These are phyloP conservation scores for Dissophora ornata DNA, from an alignment of 192 early-diverging fungal genomes.

Conservation along the genomic window DNA sequence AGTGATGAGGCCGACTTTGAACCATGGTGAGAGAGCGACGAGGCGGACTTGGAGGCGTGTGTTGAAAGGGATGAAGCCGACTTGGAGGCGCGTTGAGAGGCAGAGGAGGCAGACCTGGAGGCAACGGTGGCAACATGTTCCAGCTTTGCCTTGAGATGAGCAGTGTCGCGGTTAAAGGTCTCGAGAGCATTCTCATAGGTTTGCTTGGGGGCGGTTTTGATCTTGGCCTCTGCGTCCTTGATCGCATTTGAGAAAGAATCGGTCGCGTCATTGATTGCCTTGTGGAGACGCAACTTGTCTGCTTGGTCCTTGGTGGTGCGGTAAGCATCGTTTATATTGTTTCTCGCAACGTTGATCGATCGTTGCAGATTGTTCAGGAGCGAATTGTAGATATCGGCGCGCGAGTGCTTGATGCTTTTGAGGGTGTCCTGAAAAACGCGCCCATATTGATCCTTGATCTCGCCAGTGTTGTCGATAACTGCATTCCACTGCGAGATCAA, in stretches of 20 bases:
- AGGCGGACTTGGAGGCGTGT: slow-evolving; percentile 26
- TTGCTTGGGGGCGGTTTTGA: slow-evolving; percentile 35
- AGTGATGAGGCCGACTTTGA: slow-evolving; percentile 22
- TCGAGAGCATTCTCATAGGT: slow-evolving; percentile 34
- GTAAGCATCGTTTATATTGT: slow-evolving; percentile 32
- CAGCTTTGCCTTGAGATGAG: slow-evolving; percentile 37
- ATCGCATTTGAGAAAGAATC: slow-evolving; percentile 15
- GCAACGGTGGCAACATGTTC: slow-evolving; percentile 28
- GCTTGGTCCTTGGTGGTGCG: slow-evolving; percentile 31
- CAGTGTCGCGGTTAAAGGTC: slow-evolving; percentile 31
- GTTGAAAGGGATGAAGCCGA: background rate
- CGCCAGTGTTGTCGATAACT: slow-evolving; percentile 34
- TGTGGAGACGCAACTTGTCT: slow-evolving; percentile 34
- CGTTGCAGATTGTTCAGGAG: slow-evolving; percentile 35
- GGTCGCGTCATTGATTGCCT: slow-evolving; percentile 35
- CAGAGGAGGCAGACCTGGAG: slow-evolving; percentile 43
- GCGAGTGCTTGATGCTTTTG: slow-evolving; percentile 29
- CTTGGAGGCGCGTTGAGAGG: slow-evolving; percentile 21
- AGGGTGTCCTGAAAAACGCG: slow-evolving; percentile 35
- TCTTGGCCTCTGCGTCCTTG: slow-evolving; percentile 39
- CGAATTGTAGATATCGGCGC: slow-evolving; percentile 35
- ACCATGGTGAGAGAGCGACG: slow-evolving; percentile 8
- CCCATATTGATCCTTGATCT: slow-evolving; percentile 38
- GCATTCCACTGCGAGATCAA: slow-evolving; percentile 45
- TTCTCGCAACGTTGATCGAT: slow-evolving; percentile 13